Percentiles rank a stretch among this genome's conserved stretches.
These are phyloP conservation scores for Lasiodiplodia citricola DNA, from an alignment of 2,329 filamentous ascomycete species.

Conservation along the genomic window DNA sequence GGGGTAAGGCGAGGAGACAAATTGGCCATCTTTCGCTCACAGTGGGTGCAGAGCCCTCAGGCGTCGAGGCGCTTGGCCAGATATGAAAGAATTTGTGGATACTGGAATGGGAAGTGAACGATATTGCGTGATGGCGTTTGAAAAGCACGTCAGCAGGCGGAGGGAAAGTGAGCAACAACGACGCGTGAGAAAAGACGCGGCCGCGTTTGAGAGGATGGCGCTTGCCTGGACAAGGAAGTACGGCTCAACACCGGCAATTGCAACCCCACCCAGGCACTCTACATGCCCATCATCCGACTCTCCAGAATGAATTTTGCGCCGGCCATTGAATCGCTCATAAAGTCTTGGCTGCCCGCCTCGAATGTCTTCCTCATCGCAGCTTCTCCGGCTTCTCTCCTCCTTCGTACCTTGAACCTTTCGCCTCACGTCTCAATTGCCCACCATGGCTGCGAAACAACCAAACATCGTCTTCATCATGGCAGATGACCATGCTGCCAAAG, in stretches of 20 bases:
- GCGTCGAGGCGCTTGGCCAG: not conserved
- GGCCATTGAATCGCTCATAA: not conserved
- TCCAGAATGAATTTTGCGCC: not conserved
- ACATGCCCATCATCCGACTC: not conserved
- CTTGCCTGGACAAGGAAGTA: not conserved
- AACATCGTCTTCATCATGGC: constrained; percentile 62
- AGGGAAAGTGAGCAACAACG: not conserved
- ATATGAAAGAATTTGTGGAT: not conserved
- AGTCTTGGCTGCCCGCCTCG: not conserved
- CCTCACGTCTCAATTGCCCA: not conserved
- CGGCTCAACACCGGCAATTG: not conserved
- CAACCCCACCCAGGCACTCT: not conserved
- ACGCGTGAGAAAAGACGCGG: not conserved
- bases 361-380: not conserved
- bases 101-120: not conserved
- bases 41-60: not conserved
- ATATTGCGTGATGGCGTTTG: constrained; percentile 15
- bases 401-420: not conserved
- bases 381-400: not conserved
- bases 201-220: not conserved
- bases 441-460: constrained; percentile 25
- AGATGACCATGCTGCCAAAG: constrained; percentile 60
- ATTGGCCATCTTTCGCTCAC: not conserved
- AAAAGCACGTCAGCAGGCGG: constrained; percentile 7
- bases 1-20: too few relatives aligned